Evolutionary conservation across 441 rosid species (phyloP).

Genomic region (Arabidopsis hybrid): DNA sequence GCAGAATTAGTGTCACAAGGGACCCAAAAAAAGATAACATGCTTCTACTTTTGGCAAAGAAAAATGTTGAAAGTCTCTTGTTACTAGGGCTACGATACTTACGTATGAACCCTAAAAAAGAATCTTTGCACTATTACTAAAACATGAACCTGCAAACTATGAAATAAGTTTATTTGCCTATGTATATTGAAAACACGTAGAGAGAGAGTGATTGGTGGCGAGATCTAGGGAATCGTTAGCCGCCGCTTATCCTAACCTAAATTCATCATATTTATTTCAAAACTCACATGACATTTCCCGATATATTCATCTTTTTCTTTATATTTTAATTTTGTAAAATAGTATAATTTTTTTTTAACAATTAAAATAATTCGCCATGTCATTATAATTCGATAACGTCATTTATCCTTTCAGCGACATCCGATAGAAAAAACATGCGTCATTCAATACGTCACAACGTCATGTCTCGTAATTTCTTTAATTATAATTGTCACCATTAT

Average conservation of each 20-base stretch:
- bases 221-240: constrained; percentile 62
- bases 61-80: constrained; percentile 5
- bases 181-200: neutral
- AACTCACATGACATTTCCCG: constrained; percentile 17
- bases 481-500: constrained; percentile 21
- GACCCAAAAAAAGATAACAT: constrained; percentile 6
- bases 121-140: neutral
- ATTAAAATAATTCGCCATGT: neutral
- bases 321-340: neutral
- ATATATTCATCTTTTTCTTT: neutral
- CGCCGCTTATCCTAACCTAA: constrained; percentile 52
- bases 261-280: constrained; percentile 13
- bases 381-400: neutral
- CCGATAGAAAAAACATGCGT: constrained; percentile 4
- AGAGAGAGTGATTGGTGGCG: constrained; percentile 74
- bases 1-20: constrained; percentile 19
- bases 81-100: neutral
- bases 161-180: neutral
- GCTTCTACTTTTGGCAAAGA: constrained; percentile 9
- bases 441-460: constrained; percentile 38
- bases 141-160: neutral
- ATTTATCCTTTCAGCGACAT: neutral
- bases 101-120: constrained; percentile 15
- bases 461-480: constrained; percentile 9
- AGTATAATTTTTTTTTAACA: neutral